Percentiles rank a stretch among this genome's conserved stretches.
Conservation (phyloP, 2,329 filamentous ascomycete species). For the Elsinoe ampelina region DNA sequence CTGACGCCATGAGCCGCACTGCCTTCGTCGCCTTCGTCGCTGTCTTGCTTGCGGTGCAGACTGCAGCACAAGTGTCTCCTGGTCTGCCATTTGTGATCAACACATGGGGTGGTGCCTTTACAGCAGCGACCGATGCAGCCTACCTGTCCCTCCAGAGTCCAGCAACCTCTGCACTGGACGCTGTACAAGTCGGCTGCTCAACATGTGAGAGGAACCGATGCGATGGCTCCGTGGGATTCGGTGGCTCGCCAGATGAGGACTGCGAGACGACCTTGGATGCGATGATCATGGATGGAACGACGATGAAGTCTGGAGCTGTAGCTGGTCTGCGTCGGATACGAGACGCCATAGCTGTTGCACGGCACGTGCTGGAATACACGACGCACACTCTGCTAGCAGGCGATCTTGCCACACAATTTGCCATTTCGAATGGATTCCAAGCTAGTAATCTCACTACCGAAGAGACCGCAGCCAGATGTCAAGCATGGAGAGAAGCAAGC, state of each 20-base stretch:
- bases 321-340: constrained; percentile 5
- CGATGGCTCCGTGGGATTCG: constrained; percentile 5
- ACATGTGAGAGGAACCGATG: constrained; percentile 3
- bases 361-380: constrained; percentile 1
- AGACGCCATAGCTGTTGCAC: constrained; percentile 4
- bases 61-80: background rate
- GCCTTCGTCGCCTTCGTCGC: too few species aligned
- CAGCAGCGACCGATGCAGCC: constrained; percentile 1
- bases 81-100: constrained; percentile 7
- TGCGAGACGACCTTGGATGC: constrained; percentile 8
- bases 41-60: background rate
- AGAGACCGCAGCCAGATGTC: constrained; percentile 1
- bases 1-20: background rate
- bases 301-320: constrained; percentile 6
- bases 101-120: constrained; percentile 4
- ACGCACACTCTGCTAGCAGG: constrained; percentile 9
- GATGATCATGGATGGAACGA: constrained; percentile 9
- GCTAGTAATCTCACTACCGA: constrained; percentile 3
- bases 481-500: constrained; percentile 1
- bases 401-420: constrained; percentile 6
- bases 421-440: background rate
- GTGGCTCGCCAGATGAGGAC: constrained; percentile 6
- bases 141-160: background rate
- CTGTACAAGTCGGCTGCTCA: background rate
- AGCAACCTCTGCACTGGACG: background rate